These are phyloP conservation scores for Laburnicola sp. DNA, from an alignment of 2,329 filamentous ascomycete species.

Conservation along the genomic window DNA sequence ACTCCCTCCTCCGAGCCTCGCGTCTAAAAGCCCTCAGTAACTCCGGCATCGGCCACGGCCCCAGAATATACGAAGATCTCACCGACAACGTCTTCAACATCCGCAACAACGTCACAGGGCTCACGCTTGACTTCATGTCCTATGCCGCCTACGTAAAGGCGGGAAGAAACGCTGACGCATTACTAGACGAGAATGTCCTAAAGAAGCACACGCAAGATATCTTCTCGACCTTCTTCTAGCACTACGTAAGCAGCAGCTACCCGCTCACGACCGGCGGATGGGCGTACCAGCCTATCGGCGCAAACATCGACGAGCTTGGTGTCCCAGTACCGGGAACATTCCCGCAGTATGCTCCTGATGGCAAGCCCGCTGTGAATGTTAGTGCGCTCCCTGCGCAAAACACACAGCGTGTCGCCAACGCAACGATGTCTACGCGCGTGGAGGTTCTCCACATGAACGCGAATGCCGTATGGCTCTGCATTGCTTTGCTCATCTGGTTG, in stretches of 20 bases:
- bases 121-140: conserved; percentile 36
- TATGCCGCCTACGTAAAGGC: conserved; percentile 31
- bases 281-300: conserved; percentile 29
- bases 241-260: conserved; percentile 27
- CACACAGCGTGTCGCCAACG: background rate
- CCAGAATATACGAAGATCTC: background rate
- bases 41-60: background rate
- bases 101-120: conserved; percentile 21
- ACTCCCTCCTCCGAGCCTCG: conserved; percentile 14
- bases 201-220: conserved; percentile 20
- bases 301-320: conserved; percentile 17
- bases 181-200: conserved; percentile 21
- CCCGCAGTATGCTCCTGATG: conserved; percentile 4
- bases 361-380: conserved; percentile 1
- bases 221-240: conserved; percentile 38
- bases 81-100: conserved; percentile 31
- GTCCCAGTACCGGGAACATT: background rate
- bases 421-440: background rate
- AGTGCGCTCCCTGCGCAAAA: background rate
- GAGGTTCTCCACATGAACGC: conserved; percentile 10
- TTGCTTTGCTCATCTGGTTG: conserved; percentile 5
- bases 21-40: background rate
- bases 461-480: background rate
- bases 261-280: conserved; percentile 25
- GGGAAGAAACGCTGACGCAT: conserved; percentile 19